These are phyloP conservation scores for Candida glucosophila DNA, from an alignment of 1,139 yeast genomes.

Conservation along the genomic window DNA sequence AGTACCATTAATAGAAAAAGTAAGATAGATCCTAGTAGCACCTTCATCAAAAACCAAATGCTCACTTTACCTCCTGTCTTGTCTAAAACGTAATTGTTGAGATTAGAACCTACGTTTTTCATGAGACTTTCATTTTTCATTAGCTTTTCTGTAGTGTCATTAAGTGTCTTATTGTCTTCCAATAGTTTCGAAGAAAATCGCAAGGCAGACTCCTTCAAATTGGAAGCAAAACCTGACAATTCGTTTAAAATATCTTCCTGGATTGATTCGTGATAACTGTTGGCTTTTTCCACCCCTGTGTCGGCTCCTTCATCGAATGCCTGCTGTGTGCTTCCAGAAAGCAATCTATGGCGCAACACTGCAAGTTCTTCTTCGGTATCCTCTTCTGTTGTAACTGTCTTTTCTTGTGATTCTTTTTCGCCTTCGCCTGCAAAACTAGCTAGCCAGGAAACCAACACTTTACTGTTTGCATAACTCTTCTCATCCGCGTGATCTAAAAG, in stretches of 20 bases:
- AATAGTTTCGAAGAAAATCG: constrained; percentile 25
- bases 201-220: constrained; percentile 29
- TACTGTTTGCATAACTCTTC: constrained; percentile 12
- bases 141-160: constrained; percentile 30
- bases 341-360: constrained; percentile 18
- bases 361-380: constrained; percentile 12
- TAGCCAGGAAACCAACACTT: constrained; percentile 10
- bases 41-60: constrained; percentile 27
- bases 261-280: constrained; percentile 30
- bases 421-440: constrained; percentile 3
- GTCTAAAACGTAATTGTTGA: constrained; percentile 26
- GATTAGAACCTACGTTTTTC: constrained; percentile 29
- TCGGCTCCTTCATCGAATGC: constrained; percentile 4
- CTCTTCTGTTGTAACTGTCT: constrained; percentile 3
- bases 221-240: constrained; percentile 26
- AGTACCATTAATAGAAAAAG: constrained; percentile 21
- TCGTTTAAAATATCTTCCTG: constrained; percentile 35
- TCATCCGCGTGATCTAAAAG: constrained; percentile 13
- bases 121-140: constrained; percentile 27
- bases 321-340: constrained; percentile 14
- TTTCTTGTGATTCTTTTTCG: constrained; percentile 3
- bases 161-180: constrained; percentile 28
- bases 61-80: constrained; percentile 32
- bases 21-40: constrained; percentile 14
- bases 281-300: constrained; percentile 7